Conservation (phyloP, 768 basidiomycete species). For the Pisolithus sp. region DNA sequence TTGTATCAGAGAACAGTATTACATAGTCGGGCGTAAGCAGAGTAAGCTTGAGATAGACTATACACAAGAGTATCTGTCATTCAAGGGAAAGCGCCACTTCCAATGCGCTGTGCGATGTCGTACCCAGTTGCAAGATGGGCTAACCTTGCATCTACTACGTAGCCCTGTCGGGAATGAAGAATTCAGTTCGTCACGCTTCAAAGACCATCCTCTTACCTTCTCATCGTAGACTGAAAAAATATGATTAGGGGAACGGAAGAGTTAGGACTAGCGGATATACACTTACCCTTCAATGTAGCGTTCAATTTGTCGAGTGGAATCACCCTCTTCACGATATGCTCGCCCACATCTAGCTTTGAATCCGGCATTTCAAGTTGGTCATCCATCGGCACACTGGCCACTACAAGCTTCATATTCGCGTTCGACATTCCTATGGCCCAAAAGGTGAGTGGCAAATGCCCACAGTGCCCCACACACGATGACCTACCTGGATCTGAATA, state of each 20-base stretch:
- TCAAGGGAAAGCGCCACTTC: constrained; percentile 20
- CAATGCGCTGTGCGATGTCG: constrained; percentile 43
- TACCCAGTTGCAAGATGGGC: constrained; percentile 72
- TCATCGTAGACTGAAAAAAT: constrained; percentile 45
- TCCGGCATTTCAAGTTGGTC: constrained; percentile 61
- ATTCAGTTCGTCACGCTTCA: neutral
- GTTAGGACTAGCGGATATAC: neutral
- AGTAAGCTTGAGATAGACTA: too few species aligned
- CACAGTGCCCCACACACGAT: neutral
- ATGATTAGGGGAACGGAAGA: constrained; percentile 1
- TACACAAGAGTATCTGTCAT: too few species aligned
- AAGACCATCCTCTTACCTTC: constrained; percentile 36
- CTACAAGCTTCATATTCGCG: constrained; percentile 86
- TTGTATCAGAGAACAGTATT: neutral
- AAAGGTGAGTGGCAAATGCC: neutral
- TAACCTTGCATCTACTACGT: constrained; percentile 69
- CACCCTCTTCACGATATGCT: constrained; percentile 70
- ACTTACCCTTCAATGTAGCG: constrained; percentile 58
- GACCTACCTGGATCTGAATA: constrained; percentile 64
- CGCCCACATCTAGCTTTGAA: constrained; percentile 79
- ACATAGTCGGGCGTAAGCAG: too few species aligned
- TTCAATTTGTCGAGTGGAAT: constrained; percentile 63
- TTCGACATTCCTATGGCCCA: constrained; percentile 73
- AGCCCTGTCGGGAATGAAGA: constrained; percentile 35
- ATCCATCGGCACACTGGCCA: constrained; percentile 62